Base-by-base conservation (phyloP, 345 rosid genomes). In the Viola odorata region DNA sequence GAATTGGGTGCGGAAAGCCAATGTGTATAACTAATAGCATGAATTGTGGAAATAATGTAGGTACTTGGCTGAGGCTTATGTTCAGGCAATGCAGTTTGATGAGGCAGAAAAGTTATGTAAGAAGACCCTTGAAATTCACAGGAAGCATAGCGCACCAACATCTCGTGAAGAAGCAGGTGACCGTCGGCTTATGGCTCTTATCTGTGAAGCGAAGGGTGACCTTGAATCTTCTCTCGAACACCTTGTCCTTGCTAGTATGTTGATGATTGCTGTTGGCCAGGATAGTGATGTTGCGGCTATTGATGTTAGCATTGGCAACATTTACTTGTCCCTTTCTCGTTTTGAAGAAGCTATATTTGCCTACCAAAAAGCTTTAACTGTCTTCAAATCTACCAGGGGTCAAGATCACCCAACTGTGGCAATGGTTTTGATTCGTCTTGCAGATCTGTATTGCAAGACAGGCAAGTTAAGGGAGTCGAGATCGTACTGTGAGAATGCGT, bases 191-290 rank as follows among this genome's bases (percentile, higher is more conserved):
- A 91, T 87, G 88, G 98, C 98, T 58, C 87, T 95, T 9, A 61
- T 95, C 50, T 85, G 78, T 7, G 99, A 95, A 83, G 98, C 99
- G 12, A 88, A 91, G 80, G 98, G 96, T 67, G 98, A 95, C 58
- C 86, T 78, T 45, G 99, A 91, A 66, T 71, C 82, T 6, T 95
- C 98, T 16, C 92, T 95, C 0, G 99, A 95, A 76, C 96, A 91
- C 45, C 96, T 95, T 67, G 99, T 95, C 48, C 91, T 95, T 52
- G 96, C 98, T 17, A 95, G 99, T 73, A 86, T 91, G 98, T 86
- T 87, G 3, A 91, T 91, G 96, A 83, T 85, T 62, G 95, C 99
- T 0, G 82, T 80, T 39, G 96, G 90, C 44, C 96, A 85, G 70
- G 99, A 91, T 58, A 81, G 75, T 0, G 97, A 90, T 72, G 96